These are phyloP conservation scores for Candolleomyces eurysporus DNA, from an alignment of 768 basidiomycete species.

Conservation along the genomic window DNA sequence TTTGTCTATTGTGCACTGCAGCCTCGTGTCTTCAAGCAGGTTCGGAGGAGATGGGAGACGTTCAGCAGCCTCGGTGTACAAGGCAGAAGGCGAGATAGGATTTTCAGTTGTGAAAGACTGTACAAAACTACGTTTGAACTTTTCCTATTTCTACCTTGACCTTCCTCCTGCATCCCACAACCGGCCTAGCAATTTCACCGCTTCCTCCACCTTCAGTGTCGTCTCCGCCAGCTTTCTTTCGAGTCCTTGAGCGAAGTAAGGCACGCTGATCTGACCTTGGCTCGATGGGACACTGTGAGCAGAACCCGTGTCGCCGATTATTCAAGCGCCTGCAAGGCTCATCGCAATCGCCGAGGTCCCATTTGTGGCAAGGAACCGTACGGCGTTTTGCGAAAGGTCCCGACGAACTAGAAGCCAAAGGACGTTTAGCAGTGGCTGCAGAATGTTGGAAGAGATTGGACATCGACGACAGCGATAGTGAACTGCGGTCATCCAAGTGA, in stretches of 20 bases:
- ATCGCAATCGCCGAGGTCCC: background rate
- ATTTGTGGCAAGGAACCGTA: background rate
- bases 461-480: background rate
- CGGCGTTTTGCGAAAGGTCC: background rate
- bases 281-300: background rate
- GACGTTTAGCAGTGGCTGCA: background rate
- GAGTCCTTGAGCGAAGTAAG: background rate
- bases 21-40: background rate
- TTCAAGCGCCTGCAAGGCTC: background rate
- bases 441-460: background rate
- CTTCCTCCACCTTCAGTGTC: background rate
- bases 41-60: background rate
- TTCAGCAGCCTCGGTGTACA: background rate
- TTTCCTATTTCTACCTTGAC: background rate
- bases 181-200: background rate
- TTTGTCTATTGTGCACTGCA: constrained; percentile 10
- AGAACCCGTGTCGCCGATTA: background rate
- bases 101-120: background rate
- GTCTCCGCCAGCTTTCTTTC: background rate
- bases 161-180: background rate
- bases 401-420: background rate
- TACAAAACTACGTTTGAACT: background rate
- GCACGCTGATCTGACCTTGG: background rate
- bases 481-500: background rate
- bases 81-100: background rate